Evolutionary conservation across 2,329 filamentous ascomycete genomes (phyloP).

Genomic region (Sordariomycetes sp.): DNA sequence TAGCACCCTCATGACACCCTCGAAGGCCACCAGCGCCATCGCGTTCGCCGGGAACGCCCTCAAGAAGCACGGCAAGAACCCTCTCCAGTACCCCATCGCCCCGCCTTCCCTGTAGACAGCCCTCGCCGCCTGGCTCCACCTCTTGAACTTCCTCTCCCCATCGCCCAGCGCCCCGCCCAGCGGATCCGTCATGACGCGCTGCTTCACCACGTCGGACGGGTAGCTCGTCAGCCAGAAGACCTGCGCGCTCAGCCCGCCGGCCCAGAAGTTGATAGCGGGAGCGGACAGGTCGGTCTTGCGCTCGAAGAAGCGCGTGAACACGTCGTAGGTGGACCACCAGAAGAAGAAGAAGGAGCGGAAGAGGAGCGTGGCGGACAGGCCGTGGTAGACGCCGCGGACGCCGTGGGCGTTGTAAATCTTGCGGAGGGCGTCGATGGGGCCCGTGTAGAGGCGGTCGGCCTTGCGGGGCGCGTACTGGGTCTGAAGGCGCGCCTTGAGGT

Average conservation of each 20-base stretch:
- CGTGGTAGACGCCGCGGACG: conserved; percentile 72
- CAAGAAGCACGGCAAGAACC: conserved; percentile 87
- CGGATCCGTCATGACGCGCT: conserved; percentile 93
- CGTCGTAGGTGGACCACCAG: conserved; percentile 95
- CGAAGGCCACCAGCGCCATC: conserved; percentile 85
- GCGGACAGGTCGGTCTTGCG: conserved; percentile 59
- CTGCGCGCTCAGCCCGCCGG: conserved; percentile 84
- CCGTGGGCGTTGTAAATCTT: conserved; percentile 68
- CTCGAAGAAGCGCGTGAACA: conserved; percentile 61
- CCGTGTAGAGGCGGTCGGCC: conserved; percentile 67
- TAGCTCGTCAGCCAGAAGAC: conserved; percentile 92
- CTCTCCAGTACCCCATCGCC: conserved; percentile 77
- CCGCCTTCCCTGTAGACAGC: conserved; percentile 70
- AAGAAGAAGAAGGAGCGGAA: conserved; percentile 94
- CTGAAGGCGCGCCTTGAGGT: conserved; percentile 88
- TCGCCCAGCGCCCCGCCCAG: conserved; percentile 61
- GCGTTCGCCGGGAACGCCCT: conserved; percentile 94
- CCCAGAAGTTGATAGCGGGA: conserved; percentile 92
- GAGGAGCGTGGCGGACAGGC: conserved; percentile 71
- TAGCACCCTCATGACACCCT: conserved; percentile 70
- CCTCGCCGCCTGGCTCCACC: conserved; percentile 71
- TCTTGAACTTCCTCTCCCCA: conserved; percentile 55
- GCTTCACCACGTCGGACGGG: conserved; percentile 88
- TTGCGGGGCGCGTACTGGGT: conserved; percentile 84
- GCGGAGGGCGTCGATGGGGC: conserved; percentile 71